phyloP scores from a whole-genome alignment of 2,329 filamentous ascomycete species.

The Sporothrix luriei region DNA sequence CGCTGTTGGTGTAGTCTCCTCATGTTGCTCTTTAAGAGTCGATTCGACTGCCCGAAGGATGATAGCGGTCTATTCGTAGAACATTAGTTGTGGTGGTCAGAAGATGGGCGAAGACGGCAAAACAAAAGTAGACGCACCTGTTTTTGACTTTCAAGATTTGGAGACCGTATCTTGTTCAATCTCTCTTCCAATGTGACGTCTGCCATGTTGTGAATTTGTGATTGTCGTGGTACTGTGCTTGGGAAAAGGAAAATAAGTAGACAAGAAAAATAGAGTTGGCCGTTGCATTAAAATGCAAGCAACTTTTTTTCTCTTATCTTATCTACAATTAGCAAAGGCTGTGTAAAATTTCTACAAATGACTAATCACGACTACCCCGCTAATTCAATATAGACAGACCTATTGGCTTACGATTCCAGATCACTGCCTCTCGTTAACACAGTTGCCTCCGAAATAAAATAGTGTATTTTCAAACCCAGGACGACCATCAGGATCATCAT shows the following conservation, averaged over 20 bases:
- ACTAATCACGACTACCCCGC: neutral
- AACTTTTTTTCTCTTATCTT: slow-evolving; percentile 33
- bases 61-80: slow-evolving; percentile 70
- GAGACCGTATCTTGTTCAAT: slow-evolving; percentile 95
- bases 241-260: neutral
- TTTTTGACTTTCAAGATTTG: slow-evolving; percentile 92
- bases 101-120: neutral
- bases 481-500: no score
- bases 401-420: no score
- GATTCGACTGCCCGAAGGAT: slow-evolving; percentile 91
- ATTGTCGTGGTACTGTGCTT: slow-evolving; percentile 3
- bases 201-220: slow-evolving; percentile 48
- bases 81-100: slow-evolving; percentile 28
- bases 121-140: slow-evolving; percentile 60
- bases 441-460: no score
- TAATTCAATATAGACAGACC: neutral
- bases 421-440: no score
- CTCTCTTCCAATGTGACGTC: slow-evolving; percentile 73
- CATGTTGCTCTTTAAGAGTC: slow-evolving; percentile 85
- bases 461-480: no score
- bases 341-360: slow-evolving; percentile 8
- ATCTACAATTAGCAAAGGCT: slow-evolving; percentile 32
- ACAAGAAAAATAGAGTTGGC: slow-evolving; percentile 14
- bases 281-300: neutral
- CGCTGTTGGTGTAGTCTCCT: slow-evolving; percentile 78